Evolutionary conservation across 805 yeast species (phyloP).

Genomic region (Yueomyces sp.): DNA sequence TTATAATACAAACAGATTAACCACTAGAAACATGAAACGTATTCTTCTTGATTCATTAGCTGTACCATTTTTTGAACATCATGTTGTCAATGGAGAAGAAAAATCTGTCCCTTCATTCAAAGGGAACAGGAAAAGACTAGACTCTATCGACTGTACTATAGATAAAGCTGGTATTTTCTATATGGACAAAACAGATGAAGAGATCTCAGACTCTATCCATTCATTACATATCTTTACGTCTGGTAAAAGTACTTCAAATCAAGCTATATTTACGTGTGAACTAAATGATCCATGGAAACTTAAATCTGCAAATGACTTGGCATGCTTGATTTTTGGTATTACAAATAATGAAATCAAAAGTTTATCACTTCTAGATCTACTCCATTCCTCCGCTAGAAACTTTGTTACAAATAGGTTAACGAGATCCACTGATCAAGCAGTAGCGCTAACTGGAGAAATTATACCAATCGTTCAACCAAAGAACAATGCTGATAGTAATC

Average conservation of each 20-base stretch:
- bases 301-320: slow-evolving; percentile 75
- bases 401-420: slow-evolving; percentile 46
- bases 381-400: slow-evolving; percentile 59
- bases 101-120: background rate
- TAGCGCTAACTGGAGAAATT: slow-evolving; percentile 68
- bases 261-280: slow-evolving; percentile 73
- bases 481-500: slow-evolving; percentile 12
- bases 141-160: slow-evolving; percentile 3
- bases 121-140: background rate
- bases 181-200: slow-evolving; percentile 14
- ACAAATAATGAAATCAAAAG: slow-evolving; percentile 47
- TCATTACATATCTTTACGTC: slow-evolving; percentile 51
- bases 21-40: slow-evolving; percentile 10
- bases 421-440: slow-evolving; percentile 24
- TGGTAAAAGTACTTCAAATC: slow-evolving; percentile 57
- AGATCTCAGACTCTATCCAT: slow-evolving; percentile 18
- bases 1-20: slow-evolving; percentile 1
- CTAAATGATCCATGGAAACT: slow-evolving; percentile 64
- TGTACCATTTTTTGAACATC: slow-evolving; percentile 18
- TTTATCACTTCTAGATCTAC: slow-evolving; percentile 56
- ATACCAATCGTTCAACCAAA: slow-evolving; percentile 51
- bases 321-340: slow-evolving; percentile 74
- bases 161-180: slow-evolving; percentile 12
- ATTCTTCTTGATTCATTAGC: slow-evolving; percentile 17
- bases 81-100: slow-evolving; percentile 2